Evolutionary conservation across 2,329 filamentous ascomycete genomes (phyloP).

Genomic region (Fusarium udum): DNA sequence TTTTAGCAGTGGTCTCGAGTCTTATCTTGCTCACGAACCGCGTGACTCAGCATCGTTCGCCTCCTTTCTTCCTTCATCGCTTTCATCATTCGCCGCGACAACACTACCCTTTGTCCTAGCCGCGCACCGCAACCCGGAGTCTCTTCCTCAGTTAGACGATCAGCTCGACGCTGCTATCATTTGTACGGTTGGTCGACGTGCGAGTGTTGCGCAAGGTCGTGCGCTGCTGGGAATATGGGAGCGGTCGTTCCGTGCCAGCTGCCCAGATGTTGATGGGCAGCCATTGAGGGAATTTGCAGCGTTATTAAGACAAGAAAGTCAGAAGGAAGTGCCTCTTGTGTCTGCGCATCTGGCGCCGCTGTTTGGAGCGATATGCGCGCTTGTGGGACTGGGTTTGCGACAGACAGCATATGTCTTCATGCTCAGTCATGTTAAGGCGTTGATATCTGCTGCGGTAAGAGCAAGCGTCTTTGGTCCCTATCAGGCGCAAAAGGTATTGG

Average conservation of each 20-base stretch:
- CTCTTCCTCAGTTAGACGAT: conserved; percentile 73
- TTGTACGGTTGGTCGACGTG: conserved; percentile 81
- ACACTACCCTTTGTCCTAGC: conserved; percentile 79
- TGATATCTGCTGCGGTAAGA: conserved; percentile 79
- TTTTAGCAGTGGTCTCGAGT: conserved; percentile 84
- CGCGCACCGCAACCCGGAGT: conserved; percentile 65
- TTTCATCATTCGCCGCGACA: conserved; percentile 76
- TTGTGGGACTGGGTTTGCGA: conserved; percentile 67
- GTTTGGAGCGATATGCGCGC: conserved; percentile 71
- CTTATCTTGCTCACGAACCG: conserved; percentile 75
- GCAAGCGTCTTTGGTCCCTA: conserved; percentile 84
- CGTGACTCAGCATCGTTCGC: conserved; percentile 60
- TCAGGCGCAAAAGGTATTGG: conserved; percentile 78
- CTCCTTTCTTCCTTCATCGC: conserved; percentile 74
- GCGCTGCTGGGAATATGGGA: conserved; percentile 82
- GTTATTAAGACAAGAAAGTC: conserved; percentile 46
- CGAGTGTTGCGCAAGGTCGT: conserved; percentile 78
- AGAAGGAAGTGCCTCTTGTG: conserved; percentile 52
- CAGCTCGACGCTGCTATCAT: conserved; percentile 78
- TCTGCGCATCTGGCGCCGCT: conserved; percentile 76
- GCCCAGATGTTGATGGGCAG: conserved; percentile 43
- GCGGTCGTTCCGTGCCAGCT: conserved; percentile 65
- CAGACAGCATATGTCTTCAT: conserved; percentile 80
- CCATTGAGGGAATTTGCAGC: conserved; percentile 50
- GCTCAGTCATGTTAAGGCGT: conserved; percentile 78